phyloP scores from a whole-genome alignment of 2,329 filamentous ascomycete species.

The Penicillium decumbens region DNA sequence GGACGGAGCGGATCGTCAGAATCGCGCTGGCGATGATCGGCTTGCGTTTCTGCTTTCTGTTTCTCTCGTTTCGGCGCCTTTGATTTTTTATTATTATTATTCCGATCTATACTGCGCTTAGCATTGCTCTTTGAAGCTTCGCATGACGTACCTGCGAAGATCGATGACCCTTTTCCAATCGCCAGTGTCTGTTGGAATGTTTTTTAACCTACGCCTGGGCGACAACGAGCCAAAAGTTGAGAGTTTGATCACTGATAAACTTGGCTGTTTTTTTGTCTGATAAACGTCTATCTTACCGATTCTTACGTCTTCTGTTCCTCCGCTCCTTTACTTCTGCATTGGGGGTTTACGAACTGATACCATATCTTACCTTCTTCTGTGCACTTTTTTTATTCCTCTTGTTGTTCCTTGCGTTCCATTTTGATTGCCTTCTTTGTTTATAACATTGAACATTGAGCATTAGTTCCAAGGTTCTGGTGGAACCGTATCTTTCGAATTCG shows the following conservation, averaged over 20 bases:
- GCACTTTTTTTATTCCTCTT: neutral
- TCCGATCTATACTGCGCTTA: slow-evolving; percentile 1
- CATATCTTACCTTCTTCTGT: neutral
- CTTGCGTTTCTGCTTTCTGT: slow-evolving; percentile 5
- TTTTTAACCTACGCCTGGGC: neutral
- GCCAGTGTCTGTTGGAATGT: neutral
- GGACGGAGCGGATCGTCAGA: slow-evolving; percentile 28
- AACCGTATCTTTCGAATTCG: neutral
- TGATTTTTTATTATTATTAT: neutral
- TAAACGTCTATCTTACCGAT: neutral
- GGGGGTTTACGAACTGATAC: neutral
- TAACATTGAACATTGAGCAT: neutral
- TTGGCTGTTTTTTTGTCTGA: neutral
- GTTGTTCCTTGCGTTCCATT: neutral
- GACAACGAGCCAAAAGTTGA: slow-evolving; percentile 2
- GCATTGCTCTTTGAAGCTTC: slow-evolving; percentile 14
- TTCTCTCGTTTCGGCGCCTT: slow-evolving; percentile 5
- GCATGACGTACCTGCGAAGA: slow-evolving; percentile 23
- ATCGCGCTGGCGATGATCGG: slow-evolving; percentile 27
- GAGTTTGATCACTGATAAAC: slow-evolving; percentile 1
- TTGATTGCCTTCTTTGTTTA: slow-evolving; percentile 2
- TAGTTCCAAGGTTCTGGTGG: neutral
- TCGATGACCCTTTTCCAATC: slow-evolving; percentile 5
- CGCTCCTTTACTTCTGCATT: slow-evolving; percentile 1
- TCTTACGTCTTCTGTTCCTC: slow-evolving; percentile 1